Conservation (phyloP, 2,329 filamentous ascomycete genomes). For the Cladosporium colombiae region DNA sequence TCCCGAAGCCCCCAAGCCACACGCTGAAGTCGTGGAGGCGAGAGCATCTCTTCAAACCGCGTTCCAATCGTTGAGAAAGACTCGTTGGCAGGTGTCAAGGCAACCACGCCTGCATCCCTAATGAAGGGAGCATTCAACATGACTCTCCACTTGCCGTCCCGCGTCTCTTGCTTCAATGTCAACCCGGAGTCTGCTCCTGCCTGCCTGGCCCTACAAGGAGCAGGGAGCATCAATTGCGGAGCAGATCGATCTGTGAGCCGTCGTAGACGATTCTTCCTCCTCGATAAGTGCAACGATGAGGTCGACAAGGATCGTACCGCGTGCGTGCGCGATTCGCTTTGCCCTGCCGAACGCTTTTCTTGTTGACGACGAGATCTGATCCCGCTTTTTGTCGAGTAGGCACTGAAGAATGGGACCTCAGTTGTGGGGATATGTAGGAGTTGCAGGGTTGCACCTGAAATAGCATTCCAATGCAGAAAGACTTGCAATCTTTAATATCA, state of each 20-base stretch:
- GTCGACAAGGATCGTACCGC: background rate
- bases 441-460: background rate
- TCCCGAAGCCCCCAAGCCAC: background rate
- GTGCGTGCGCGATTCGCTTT: background rate
- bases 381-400: background rate
- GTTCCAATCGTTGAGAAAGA: background rate
- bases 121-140: background rate
- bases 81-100: background rate
- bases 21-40: background rate
- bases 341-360: background rate
- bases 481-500: constrained; percentile 3
- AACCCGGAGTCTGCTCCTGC: constrained; percentile 1
- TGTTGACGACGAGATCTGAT: background rate
- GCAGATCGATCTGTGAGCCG: background rate
- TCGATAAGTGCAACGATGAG: background rate
- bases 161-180: background rate
- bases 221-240: background rate
- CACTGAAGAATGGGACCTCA: background rate
- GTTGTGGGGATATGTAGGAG: background rate
- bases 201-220: background rate
- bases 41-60: background rate
- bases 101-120: background rate
- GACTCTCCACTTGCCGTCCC: background rate
- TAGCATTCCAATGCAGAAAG: background rate
- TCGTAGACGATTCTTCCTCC: background rate